Evolutionary conservation across 352 stramenopile species (phyloP), one percentile per base, ranked within the genome.

Genomic region (Phytophthora aleatoria): DNA sequence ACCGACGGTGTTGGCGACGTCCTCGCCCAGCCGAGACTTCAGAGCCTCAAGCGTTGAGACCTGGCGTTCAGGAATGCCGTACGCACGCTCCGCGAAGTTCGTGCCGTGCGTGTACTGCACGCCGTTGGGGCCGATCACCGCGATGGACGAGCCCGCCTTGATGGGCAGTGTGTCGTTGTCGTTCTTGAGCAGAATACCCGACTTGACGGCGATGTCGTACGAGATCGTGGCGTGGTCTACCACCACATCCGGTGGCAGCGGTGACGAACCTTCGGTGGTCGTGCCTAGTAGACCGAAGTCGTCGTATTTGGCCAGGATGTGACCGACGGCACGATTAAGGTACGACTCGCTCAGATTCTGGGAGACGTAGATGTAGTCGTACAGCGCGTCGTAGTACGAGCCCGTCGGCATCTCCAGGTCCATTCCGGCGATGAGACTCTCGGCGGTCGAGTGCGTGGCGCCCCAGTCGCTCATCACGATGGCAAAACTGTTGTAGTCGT

Each of bases 301-400:
- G 56, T 74, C 67, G 56, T 74, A 74, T 53, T 74, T 71, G 61
- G 51, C 43, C 50, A 74, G 43, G 52, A 74, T 71, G 56, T 74
- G 61, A 10, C 67, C 67, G 28, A 68, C 50, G 7, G 67, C 67
- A 16, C 62, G 67, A 31, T 74, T 58, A 61, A 74, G 43, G 52
- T 74, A 71, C 61, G 67, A 68, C 61, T 74, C 67, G 57, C 67
- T 74, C 35, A 74, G 48, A 43, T 74, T 71, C 33, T 71, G 48
- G 7, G 67, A 67, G 30, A 74, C 57, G 57, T 74, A 74, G 47
- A 71, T 74, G 67, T 74, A 71, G 41, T 74, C 67, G 48, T 74
- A 71, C 6, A 74, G 67, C 30, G 67, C 61, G 45, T 62, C 61
- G 57, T 74, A 74, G 61, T 74, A 74, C 8, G 62, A 64, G 9